These are phyloP conservation scores for Fusarium sp. DNA, from an alignment of 2,329 filamentous ascomycete genomes.

Conservation along the genomic window DNA sequence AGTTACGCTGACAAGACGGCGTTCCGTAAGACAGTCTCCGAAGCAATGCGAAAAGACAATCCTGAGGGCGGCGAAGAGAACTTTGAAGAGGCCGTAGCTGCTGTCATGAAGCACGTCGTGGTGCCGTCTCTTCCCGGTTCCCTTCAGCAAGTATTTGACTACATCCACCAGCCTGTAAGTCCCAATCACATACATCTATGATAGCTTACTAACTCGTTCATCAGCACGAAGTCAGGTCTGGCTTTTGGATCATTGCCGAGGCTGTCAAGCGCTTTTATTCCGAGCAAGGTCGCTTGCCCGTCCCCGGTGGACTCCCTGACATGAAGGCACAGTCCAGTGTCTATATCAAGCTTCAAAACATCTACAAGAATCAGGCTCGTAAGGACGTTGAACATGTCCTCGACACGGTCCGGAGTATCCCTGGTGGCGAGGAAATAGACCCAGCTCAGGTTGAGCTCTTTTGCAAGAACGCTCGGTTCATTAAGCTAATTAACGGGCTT, in stretches of 20 bases:
- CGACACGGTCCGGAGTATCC: conserved; percentile 66
- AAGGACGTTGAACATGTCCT: conserved; percentile 82
- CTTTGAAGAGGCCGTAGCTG: conserved; percentile 89
- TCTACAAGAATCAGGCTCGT: conserved; percentile 91
- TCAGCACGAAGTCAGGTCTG: conserved; percentile 61
- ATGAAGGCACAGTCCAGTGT: conserved; percentile 96
- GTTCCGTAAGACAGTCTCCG: conserved; percentile 79
- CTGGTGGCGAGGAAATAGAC: conserved; percentile 67
- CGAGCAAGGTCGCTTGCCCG: conserved; percentile 78
- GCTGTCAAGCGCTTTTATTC: conserved; percentile 83
- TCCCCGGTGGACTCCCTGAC: conserved; percentile 90
- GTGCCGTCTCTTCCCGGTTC: conserved; percentile 74
- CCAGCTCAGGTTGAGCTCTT: conserved; percentile 86
- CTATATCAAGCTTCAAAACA: conserved; percentile 89
- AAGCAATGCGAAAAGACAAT: conserved; percentile 76
- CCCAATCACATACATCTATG: not conserved
- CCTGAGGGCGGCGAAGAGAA: conserved; percentile 95
- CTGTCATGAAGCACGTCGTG: conserved; percentile 89
- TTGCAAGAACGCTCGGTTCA: conserved; percentile 94
- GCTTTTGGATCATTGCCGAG: conserved; percentile 90
- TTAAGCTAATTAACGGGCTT: conserved; percentile 81
- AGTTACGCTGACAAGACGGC: conserved; percentile 88
- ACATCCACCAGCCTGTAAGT: conserved; percentile 66
- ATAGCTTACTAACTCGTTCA: conserved; percentile 9
- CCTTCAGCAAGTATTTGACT: conserved; percentile 82